Conservation (phyloP, 2,329 filamentous ascomycete species). For the Thermothelomyces thermophilus region DNA sequence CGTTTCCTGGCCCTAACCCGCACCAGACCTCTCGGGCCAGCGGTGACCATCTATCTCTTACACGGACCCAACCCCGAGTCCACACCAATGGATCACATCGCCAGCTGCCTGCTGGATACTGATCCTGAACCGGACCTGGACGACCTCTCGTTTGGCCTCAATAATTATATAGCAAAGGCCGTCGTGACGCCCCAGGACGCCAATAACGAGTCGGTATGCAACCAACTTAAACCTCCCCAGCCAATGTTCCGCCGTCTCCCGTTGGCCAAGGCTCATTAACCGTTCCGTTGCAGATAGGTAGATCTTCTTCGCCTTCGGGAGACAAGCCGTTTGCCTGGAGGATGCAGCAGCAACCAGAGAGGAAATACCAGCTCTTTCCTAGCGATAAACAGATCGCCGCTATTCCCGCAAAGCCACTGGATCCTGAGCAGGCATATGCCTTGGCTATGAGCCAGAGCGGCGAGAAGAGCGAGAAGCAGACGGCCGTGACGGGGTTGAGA, state of each 20-base stretch:
- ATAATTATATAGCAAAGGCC: slow-evolving; percentile 46
- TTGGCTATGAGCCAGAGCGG: slow-evolving; percentile 35
- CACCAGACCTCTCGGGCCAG: slow-evolving; percentile 28
- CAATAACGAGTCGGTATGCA: slow-evolving; percentile 40
- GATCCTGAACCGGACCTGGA: slow-evolving; percentile 40
- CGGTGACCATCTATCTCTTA: slow-evolving; percentile 25
- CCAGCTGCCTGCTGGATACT: slow-evolving; percentile 48
- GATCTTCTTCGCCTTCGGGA: slow-evolving; percentile 26
- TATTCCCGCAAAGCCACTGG: slow-evolving; percentile 39
- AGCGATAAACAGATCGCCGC: slow-evolving; percentile 41
- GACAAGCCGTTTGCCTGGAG: slow-evolving; percentile 52
- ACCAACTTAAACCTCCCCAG: slow-evolving; percentile 26
- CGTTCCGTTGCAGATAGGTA: slow-evolving; percentile 21
- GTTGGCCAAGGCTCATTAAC: slow-evolving; percentile 24
- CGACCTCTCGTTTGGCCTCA: slow-evolving; percentile 32
- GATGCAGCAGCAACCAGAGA: slow-evolving; percentile 53
- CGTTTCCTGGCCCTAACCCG: slow-evolving; percentile 29
- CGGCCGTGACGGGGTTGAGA: slow-evolving; percentile 38
- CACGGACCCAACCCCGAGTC: slow-evolving; percentile 23
- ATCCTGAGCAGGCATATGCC: slow-evolving; percentile 45
- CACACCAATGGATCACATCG: slow-evolving; percentile 54
- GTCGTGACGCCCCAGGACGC: slow-evolving; percentile 38
- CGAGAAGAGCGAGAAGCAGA: slow-evolving; percentile 37
- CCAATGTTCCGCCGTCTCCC: slow-evolving; percentile 8
- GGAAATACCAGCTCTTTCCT: slow-evolving; percentile 58